Conservation (phyloP, 306 rosid genomes). For the Malus fusca region DNA sequence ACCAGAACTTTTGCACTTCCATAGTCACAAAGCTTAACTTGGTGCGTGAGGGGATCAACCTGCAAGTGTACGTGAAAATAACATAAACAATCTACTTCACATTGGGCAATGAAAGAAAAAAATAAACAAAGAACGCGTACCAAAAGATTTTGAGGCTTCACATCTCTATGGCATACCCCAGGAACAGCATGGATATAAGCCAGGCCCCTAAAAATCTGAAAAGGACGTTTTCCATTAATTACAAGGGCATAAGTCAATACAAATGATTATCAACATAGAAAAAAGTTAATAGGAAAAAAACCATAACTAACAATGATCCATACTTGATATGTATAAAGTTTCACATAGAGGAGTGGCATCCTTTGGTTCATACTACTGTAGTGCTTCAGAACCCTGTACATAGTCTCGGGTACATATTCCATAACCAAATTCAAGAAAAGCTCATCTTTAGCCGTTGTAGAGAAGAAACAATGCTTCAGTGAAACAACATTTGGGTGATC, state of each 20-base stretch:
- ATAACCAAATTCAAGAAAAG: slow-evolving; percentile 84
- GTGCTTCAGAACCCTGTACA: slow-evolving; percentile 74
- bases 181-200: slow-evolving; percentile 91
- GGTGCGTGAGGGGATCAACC: slow-evolving; percentile 93
- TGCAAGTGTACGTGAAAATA: slow-evolving; percentile 21
- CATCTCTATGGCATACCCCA: slow-evolving; percentile 87
- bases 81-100: slow-evolving; percentile 1
- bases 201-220: slow-evolving; percentile 82
- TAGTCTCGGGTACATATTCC: slow-evolving; percentile 92
- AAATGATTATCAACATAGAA: neutral
- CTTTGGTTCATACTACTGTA: slow-evolving; percentile 73
- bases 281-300: neutral
- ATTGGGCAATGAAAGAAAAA: neutral
- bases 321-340: slow-evolving; percentile 92
- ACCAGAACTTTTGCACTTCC: slow-evolving; percentile 97
- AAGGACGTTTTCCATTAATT: slow-evolving; percentile 14
- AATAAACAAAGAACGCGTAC: slow-evolving; percentile 32
- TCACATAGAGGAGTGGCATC: slow-evolving; percentile 88
- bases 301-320: slow-evolving; percentile 4
- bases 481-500: slow-evolving; percentile 86
- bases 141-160: slow-evolving; percentile 92
- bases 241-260: neutral
- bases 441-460: slow-evolving; percentile 79
- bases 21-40: slow-evolving; percentile 89
- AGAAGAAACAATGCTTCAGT: slow-evolving; percentile 80